Conservation (phyloP, 176 grass and related monocot genomes). For the Poa annua region DNA sequence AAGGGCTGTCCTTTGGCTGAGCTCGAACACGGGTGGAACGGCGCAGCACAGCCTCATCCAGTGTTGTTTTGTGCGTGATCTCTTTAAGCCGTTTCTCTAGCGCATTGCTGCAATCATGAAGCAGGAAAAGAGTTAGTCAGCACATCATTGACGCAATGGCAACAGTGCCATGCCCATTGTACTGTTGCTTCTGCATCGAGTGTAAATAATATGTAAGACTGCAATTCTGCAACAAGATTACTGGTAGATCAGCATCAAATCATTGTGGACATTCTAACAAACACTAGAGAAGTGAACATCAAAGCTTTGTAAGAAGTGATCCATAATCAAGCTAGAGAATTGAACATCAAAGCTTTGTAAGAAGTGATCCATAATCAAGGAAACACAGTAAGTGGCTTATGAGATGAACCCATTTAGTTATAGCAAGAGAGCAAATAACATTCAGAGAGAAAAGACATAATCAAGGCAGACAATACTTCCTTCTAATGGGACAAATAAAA, state of each 20-base stretch:
- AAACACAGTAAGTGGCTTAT: not conserved
- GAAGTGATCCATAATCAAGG: slow-evolving; percentile 7
- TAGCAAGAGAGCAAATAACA: not conserved
- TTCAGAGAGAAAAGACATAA: not conserved
- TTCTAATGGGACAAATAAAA: slow-evolving; percentile 7
- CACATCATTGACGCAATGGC: not conserved
- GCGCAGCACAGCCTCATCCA: slow-evolving; percentile 61
- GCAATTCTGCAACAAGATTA: not conserved
- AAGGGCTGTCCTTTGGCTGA: slow-evolving; percentile 69
- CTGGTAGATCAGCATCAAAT: not conserved
- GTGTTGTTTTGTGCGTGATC: slow-evolving; percentile 48
- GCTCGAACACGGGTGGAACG: slow-evolving; percentile 76
- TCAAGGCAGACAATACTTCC: not conserved
- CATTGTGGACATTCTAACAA: not conserved
- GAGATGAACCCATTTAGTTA: not conserved
- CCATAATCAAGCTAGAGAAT: not conserved
- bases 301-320: not conserved
- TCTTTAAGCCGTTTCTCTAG: slow-evolving; percentile 77
- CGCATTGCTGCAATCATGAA: slow-evolving; percentile 52
- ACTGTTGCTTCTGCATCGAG: not conserved
- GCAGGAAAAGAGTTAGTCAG: slow-evolving; percentile 13
- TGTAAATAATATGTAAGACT: not conserved
- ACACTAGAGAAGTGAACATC: not conserved
- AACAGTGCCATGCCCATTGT: not conserved
- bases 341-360: not conserved